Base-by-base conservation (phyloP, 768 basidiomycete species). In the Phanerochaete sordida region DNA sequence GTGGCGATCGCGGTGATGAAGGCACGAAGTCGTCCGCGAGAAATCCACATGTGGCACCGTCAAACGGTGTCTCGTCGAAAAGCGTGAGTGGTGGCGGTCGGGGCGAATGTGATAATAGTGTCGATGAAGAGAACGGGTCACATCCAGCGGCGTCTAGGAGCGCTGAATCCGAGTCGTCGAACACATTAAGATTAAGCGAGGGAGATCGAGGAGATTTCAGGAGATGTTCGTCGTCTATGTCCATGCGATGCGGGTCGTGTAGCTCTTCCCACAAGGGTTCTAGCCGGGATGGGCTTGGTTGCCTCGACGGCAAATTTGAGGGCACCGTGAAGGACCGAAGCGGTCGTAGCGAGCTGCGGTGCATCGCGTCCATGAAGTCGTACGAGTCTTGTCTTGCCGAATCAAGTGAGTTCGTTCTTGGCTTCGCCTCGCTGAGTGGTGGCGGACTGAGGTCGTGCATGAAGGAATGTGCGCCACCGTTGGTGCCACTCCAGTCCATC, bases 1-100 rank as follows among this genome's bases (percentile, higher is more conserved):
- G 59, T 8, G 66, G 65, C 13, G 66, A 67, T 26, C 63, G 62
- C 3, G 64, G 66, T 9, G 66, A 65, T 3, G 31, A 23, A 11
- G 66, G 65, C 15, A 59, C 39, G 24, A 54, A 54, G 11, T 54
- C 53, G 53, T 39, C 35, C n/a, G 53, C 12, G 4, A 33, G 23
- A 13, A 19, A 23, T 1, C n/a, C 51, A 21, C 15, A 11, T 11
- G 30, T 26, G 11, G n/a, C 31, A 23, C 21, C 21, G 33, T 23
- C 28, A 21, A 37, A 54, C 13, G 24, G 13, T 26, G 53, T 35
- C 23, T 54, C 53, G 37, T 39, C 53, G 26, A 54, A 54, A 6
- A 54, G 21, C 26, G 53, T 12, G 23, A 54, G 35, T 13, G 53
- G 37, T 9, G 53, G 39, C 37, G 39, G 39, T 39, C 33, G 53